These are phyloP conservation scores for Erodium texanum DNA, from an alignment of 441 rosid species.

Conservation along the genomic window DNA sequence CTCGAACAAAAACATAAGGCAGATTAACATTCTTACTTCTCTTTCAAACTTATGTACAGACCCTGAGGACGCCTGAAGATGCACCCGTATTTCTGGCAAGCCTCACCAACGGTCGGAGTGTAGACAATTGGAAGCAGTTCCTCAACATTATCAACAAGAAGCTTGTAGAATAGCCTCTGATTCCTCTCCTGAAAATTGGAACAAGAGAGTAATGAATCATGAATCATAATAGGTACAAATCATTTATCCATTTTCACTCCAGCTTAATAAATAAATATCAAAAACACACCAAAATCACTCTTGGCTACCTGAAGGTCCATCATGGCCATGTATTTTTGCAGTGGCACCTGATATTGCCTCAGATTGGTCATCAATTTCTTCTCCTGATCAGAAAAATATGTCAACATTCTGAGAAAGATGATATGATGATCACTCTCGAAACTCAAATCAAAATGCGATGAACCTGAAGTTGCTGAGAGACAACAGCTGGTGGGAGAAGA, in stretches of 20 bases:
- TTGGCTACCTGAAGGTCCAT: constrained; percentile 75
- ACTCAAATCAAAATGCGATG: not conserved
- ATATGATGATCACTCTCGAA: not conserved
- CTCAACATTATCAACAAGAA: constrained; percentile 73
- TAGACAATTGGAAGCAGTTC: constrained; percentile 82
- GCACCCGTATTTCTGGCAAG: constrained; percentile 76
- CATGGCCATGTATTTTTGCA: constrained; percentile 80
- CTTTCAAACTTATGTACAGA: constrained; percentile 67
- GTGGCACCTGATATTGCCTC: constrained; percentile 59
- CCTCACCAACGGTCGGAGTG: constrained; percentile 93
- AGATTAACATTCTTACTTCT: constrained; percentile 32
- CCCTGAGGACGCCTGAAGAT: constrained; percentile 82
- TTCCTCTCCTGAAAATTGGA: constrained; percentile 52
- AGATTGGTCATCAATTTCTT: constrained; percentile 65
- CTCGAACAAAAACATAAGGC: not conserved
- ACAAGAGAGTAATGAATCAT: not conserved
- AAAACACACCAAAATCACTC: not conserved
- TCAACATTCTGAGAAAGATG: not conserved
- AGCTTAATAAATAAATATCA: no score
- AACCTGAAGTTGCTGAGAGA: constrained; percentile 58
- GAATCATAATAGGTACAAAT: not conserved
- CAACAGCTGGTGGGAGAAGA: constrained; percentile 67
- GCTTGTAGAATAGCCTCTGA: constrained; percentile 75
- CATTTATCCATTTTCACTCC: not conserved
- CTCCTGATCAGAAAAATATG: constrained; percentile 34